phyloP scores from a whole-genome alignment of 352 stramenopile species.

The Phytopythium montanum region DNA sequence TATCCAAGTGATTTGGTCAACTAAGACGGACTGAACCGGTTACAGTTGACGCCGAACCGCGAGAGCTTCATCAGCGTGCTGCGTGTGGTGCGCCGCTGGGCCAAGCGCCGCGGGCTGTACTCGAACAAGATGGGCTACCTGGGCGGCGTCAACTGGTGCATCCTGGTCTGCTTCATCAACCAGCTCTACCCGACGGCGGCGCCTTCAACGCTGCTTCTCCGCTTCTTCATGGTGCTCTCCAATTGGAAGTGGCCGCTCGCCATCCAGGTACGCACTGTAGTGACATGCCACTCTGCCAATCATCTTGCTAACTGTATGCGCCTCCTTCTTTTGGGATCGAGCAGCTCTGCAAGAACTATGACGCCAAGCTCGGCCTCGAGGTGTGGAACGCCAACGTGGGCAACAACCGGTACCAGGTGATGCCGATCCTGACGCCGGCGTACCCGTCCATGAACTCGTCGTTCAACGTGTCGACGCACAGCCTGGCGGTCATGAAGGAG shows the following conservation, averaged over 20 bases:
- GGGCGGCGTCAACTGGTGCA: slow-evolving; percentile 98
- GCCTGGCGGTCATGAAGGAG: slow-evolving; percentile 93
- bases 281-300: background rate
- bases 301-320: background rate
- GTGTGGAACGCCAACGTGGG: slow-evolving; percentile 88
- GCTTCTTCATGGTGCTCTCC: slow-evolving; percentile 90
- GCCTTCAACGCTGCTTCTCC: slow-evolving; percentile 75
- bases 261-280: slow-evolving; percentile 76
- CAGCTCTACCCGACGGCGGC: slow-evolving; percentile 86
- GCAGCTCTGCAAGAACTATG: slow-evolving; percentile 84
- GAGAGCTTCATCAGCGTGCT: slow-evolving; percentile 88
- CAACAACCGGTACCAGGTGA: slow-evolving; percentile 91
- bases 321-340: background rate
- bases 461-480: slow-evolving; percentile 96
- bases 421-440: slow-evolving; percentile 98
- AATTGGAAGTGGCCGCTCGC: slow-evolving; percentile 90
- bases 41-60: slow-evolving; percentile 71
- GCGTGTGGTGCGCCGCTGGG: slow-evolving; percentile 85
- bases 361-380: slow-evolving; percentile 82
- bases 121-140: slow-evolving; percentile 99
- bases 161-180: slow-evolving; percentile 97
- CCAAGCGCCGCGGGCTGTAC: slow-evolving; percentile 94
- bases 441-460: slow-evolving; percentile 99
- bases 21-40: background rate
- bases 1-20: background rate